These are phyloP conservation scores for Astragalus glycyphyllos DNA, from an alignment of 306 rosid species.

Conservation along the genomic window DNA sequence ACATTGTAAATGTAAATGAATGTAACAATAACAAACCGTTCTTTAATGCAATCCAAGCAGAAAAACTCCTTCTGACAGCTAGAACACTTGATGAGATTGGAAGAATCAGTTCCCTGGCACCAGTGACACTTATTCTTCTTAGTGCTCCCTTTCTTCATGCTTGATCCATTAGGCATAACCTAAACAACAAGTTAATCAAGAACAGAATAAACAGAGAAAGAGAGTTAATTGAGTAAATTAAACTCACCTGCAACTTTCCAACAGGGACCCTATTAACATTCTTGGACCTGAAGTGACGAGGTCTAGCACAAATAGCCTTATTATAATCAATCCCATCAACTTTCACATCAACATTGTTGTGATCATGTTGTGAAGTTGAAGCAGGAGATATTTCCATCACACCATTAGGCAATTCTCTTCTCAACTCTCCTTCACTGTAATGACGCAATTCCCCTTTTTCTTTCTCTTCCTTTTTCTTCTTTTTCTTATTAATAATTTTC, in stretches of 20 bases:
- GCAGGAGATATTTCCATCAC: conserved; percentile 89
- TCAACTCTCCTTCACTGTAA: conserved; percentile 58
- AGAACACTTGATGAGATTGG: conserved; percentile 71
- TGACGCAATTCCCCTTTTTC: conserved; percentile 46
- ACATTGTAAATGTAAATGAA: conserved; percentile 18
- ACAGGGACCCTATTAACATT: conserved; percentile 73
- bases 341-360: conserved; percentile 66
- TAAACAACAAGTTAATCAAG: conserved; percentile 31
- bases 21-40: conserved; percentile 64
- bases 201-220: no score
- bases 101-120: conserved; percentile 70
- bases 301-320: conserved; percentile 33
- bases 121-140: conserved; percentile 80
- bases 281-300: conserved; percentile 84
- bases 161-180: conserved; percentile 63
- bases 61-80: conserved; percentile 83
- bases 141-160: conserved; percentile 51
- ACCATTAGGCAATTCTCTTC: conserved; percentile 89
- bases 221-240: not conserved
- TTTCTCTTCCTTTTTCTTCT: conserved; percentile 36
- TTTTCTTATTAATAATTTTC: not conserved
- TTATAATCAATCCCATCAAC: conserved; percentile 50
- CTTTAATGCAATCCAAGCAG: conserved; percentile 84
- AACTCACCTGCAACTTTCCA: conserved; percentile 75
- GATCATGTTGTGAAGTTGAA: conserved; percentile 47